Base-by-base conservation (phyloP, 805 yeast species). In the Suhomyces xylopsoci region DNA sequence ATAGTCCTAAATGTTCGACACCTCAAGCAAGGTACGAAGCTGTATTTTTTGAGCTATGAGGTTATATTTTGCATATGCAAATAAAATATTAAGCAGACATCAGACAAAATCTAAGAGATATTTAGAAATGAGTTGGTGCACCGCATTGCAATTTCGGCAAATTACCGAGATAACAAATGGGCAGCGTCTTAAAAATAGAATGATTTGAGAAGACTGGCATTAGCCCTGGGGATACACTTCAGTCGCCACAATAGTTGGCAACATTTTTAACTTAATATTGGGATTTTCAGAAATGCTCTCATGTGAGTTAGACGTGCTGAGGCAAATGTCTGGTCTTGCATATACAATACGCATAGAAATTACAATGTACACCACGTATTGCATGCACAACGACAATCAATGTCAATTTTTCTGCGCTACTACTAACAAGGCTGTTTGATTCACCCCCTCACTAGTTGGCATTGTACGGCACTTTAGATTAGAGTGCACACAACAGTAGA, bases 21-120 rank as follows among this genome's bases (percentile, higher is more conserved):
- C 47, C 14, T 45, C 19, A 45, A 26, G 47, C 47, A 45, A 45
- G 47, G 47, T 45, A 45, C 47, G 28, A 19, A 28, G 43, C 43
- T 20, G 25, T 32, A 30, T 30, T 14, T 30, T 30, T 14, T 30
- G 36, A n/a, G 24, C 43, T 38, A 12, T 19, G 17, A 19, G 3
- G n/a, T 5, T 5, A 9, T 40, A 19, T 19, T 40, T 32, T n/a
- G 36, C 36, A 32, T 32, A n/a, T 32, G 17, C 36, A n/a, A 6
- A 4, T n/a, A 32, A n/a, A n/a, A n/a, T 32, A 32, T 32, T n/a
- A 32, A 15, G 36, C 36, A 32, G 36, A 32, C 36, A 32, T 32
- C 36, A n/a, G 36, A n/a, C 17, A 32, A 32, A 32, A 32, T 32
- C 9, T 32, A 1, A 14, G 17, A 14, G 17, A 32, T 28, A 12